phyloP scores from a whole-genome alignment of 768 basidiomycete species.

The Termitomyces titanicus region DNA sequence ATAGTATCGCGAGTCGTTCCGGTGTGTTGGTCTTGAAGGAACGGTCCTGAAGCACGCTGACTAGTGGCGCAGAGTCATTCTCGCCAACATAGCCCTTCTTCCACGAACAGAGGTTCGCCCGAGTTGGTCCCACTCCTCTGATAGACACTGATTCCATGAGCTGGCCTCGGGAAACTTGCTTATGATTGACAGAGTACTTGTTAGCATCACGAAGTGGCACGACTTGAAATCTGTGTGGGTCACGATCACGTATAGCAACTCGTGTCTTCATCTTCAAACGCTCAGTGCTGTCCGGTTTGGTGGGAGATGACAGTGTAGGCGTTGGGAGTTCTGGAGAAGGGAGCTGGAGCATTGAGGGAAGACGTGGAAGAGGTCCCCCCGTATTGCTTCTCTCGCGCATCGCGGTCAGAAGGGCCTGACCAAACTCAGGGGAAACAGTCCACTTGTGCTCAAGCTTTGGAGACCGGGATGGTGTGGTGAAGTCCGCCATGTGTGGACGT shows the following conservation, averaged over 20 bases:
- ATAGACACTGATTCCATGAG: background rate
- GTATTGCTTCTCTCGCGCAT: constrained; percentile 14
- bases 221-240: constrained; percentile 41
- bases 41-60: background rate
- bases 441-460: constrained; percentile 9
- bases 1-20: constrained; percentile 1
- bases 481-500: constrained; percentile 1
- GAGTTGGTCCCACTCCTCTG: background rate
- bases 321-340: constrained; percentile 12
- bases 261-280: constrained; percentile 42
- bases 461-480: background rate
- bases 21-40: background rate
- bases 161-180: background rate
- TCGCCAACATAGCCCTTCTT: constrained; percentile 7
- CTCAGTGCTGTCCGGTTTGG: constrained; percentile 16
- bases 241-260: constrained; percentile 40
- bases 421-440: constrained; percentile 17
- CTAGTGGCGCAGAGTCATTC: constrained; percentile 1
- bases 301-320: constrained; percentile 3
- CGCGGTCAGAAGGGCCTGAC: constrained; percentile 12
- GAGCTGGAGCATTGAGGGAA: constrained; percentile 15
- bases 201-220: constrained; percentile 34
- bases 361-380: constrained; percentile 13
- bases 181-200: constrained; percentile 2
- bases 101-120: background rate